Evolutionary conservation across 768 basidiomycete genomes (phyloP).

Genomic region (Mrakia frigida): DNA sequence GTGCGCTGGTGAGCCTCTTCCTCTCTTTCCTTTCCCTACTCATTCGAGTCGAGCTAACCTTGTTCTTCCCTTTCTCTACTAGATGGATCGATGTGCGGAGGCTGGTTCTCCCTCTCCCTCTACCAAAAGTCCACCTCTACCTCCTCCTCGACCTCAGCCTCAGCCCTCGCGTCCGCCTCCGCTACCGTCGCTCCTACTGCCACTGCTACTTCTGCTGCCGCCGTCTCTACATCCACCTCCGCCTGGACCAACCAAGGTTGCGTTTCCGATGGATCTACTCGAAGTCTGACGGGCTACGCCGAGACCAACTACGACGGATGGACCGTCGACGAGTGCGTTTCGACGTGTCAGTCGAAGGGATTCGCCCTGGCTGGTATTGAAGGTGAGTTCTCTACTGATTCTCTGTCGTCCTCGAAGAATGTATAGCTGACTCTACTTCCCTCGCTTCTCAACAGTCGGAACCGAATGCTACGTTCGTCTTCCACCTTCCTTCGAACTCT

Average conservation of each 20-base stretch:
- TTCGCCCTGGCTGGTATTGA: slow-evolving; percentile 32
- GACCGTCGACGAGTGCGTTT: slow-evolving; percentile 12
- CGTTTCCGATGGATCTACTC: slow-evolving; percentile 6
- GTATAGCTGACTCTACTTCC: neutral
- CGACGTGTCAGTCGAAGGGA: slow-evolving; percentile 22
- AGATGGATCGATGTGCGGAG: slow-evolving; percentile 30
- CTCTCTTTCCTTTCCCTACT: neutral
- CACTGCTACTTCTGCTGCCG: slow-evolving; percentile 7
- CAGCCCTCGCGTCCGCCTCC: neutral
- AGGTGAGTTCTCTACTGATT: neutral
- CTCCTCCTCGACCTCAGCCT: slow-evolving; percentile 3
- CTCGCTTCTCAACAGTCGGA: neutral
- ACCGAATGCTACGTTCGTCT: slow-evolving; percentile 26
- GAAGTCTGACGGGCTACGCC: slow-evolving; percentile 21
- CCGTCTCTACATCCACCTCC: neutral
- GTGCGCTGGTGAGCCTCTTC: neutral
- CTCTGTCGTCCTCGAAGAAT: neutral
- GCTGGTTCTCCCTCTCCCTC: slow-evolving; percentile 21
- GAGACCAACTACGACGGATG: slow-evolving; percentile 19
- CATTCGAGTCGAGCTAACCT: neutral
- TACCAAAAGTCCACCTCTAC: neutral
- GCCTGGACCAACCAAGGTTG: slow-evolving; percentile 25
- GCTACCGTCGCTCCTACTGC: neutral
- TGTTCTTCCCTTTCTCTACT: neutral
- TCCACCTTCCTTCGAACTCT: neutral